Percentiles rank a stretch among this genome's conserved stretches.
These are phyloP conservation scores for Geum urbanum DNA, from an alignment of 306 rosid species.

Conservation along the genomic window DNA sequence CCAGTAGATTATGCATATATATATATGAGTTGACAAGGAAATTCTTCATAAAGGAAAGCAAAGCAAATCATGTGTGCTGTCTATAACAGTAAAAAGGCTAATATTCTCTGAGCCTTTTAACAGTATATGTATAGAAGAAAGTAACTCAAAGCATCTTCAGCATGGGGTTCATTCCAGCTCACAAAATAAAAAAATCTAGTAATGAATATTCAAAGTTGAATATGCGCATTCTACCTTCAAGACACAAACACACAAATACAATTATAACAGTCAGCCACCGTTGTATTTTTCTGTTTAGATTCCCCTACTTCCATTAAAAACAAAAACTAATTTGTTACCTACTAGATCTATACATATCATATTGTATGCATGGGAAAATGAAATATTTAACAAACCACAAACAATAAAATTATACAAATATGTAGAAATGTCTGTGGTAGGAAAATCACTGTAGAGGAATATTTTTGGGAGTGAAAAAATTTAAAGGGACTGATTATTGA, in stretches of 20 bases:
- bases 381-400: background rate
- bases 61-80: background rate
- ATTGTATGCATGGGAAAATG: background rate
- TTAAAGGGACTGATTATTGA: background rate
- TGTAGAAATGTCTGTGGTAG: background rate
- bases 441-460: background rate
- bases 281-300: slow-evolving; percentile 11
- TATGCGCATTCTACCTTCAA: background rate
- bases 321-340: background rate
- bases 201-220: slow-evolving; percentile 2
- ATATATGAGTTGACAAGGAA: slow-evolving; percentile 3
- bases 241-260: background rate
- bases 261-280: background rate
- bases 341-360: background rate
- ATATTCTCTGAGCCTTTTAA: slow-evolving; percentile 9
- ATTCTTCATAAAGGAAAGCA: slow-evolving; percentile 2
- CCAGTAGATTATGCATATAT: background rate
- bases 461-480: background rate
- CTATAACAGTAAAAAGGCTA: background rate
- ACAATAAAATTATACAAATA: background rate
- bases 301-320: background rate
- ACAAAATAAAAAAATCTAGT: background rate
- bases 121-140: background rate
- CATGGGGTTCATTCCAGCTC: background rate
- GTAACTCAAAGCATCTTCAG: background rate